Evolutionary conservation across 176 grass and related monocot species (phyloP).

Genomic region (Rhynchospora tenuis): DNA sequence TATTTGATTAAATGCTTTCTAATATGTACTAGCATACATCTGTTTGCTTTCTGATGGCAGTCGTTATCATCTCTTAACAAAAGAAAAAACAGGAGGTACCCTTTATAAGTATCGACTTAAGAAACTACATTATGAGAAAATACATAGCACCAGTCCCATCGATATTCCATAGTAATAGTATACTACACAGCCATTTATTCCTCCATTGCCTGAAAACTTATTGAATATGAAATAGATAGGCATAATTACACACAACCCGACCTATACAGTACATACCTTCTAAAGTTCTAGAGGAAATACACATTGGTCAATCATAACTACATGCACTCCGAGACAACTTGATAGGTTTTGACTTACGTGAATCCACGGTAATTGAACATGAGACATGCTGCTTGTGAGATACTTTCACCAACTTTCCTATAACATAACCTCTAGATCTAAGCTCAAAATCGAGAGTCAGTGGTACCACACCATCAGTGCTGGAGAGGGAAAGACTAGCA

Average conservation of each 20-base stretch:
- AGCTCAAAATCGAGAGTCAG: slow-evolving; percentile 47
- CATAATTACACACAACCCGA: not conserved
- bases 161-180: not conserved
- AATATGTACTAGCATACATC: not conserved
- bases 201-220: not conserved
- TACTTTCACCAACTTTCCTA: slow-evolving; percentile 73
- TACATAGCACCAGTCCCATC: not conserved
- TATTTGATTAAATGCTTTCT: not conserved
- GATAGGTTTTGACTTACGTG: slow-evolving; percentile 44
- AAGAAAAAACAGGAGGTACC: not conserved
- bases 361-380: slow-evolving; percentile 42
- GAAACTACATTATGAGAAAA: not conserved
- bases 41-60: not conserved
- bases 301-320: slow-evolving; percentile 23
- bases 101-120: not conserved
- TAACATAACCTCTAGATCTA: slow-evolving; percentile 53
- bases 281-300: not conserved
- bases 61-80: not conserved
- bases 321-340: slow-evolving; percentile 43
- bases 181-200: not conserved
- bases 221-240: not conserved
- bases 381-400: slow-evolving; percentile 40
- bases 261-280: slow-evolving; percentile 5
- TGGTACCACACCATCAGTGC: slow-evolving; percentile 35
- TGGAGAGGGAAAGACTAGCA: slow-evolving; percentile 41